These are phyloP conservation scores for Carex myosuroides DNA, from an alignment of 176 grass and related monocot species.

Conservation along the genomic window DNA sequence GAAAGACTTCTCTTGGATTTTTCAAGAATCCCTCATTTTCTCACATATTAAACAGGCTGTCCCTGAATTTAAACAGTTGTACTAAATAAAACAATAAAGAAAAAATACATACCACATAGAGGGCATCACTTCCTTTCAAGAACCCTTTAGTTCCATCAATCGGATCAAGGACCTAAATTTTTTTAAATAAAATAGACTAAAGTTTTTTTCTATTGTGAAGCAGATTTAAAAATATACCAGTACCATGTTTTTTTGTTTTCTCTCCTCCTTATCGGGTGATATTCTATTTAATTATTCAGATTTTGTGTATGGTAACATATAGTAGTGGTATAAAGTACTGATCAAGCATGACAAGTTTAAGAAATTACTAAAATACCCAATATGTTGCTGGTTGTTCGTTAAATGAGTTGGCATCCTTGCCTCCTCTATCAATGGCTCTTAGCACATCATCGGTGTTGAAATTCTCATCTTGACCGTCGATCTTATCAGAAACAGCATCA, in stretches of 20 bases:
- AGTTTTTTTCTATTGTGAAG: not conserved
- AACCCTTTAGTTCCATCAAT: conserved; percentile 93
- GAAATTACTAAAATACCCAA: conserved; percentile 40
- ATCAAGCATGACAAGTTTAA: too few relatives aligned
- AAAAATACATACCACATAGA: conserved; percentile 72
- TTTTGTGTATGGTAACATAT: not conserved
- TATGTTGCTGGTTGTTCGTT: conserved; percentile 66
- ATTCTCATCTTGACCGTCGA: conserved; percentile 26
- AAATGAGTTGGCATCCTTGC: conserved; percentile 71
- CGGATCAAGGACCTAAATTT: conserved; percentile 87
- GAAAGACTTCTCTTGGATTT: too few relatives aligned
- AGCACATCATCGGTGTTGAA: conserved; percentile 65
- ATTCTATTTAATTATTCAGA: not conserved
- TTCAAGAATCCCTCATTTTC: too few relatives aligned
- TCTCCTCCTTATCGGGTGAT: too few relatives aligned
- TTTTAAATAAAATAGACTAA: not conserved
- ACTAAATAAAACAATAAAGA: conserved; percentile 13
- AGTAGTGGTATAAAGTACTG: not conserved
- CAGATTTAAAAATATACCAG: not conserved
- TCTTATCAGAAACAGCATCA: conserved; percentile 43
- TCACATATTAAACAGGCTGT: not conserved
- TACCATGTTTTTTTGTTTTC: not conserved
- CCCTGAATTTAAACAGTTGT: not conserved
- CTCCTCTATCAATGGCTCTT: conserved; percentile 88
- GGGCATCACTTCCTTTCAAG: conserved; percentile 67